These are phyloP conservation scores for Zygoascus bituminiphila DNA, from an alignment of 805 yeast genomes.

Conservation along the genomic window DNA sequence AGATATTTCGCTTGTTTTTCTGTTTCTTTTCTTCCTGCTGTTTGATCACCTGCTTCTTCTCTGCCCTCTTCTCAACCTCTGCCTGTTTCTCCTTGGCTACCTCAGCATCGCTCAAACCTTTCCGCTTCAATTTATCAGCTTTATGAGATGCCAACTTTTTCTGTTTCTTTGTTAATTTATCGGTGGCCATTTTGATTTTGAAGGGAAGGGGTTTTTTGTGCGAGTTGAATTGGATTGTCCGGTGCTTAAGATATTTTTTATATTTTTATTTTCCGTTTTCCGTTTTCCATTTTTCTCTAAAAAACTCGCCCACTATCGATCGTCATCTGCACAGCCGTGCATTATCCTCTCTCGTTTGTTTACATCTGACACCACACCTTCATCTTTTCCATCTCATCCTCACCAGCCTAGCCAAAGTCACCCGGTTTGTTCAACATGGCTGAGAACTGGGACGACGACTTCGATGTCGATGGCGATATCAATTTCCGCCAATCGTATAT, in stretches of 20 bases:
- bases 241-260: not conserved
- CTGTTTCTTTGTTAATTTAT: conserved; percentile 7
- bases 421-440: not conserved
- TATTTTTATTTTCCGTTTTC: not conserved
- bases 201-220: no score
- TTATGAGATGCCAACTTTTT: conserved; percentile 4
- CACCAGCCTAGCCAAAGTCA: not conserved
- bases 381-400: not conserved
- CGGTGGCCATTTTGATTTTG: not conserved
- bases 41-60: conserved; percentile 30
- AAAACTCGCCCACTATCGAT: not conserved
- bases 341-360: not conserved
- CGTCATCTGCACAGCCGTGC: not conserved
- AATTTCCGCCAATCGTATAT: not conserved
- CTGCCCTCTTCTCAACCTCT: conserved; percentile 1
- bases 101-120: not conserved
- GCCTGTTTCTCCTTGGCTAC: conserved; percentile 9
- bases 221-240: no score
- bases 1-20: conserved; percentile 56
- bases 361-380: not conserved
- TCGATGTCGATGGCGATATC: conserved; percentile 6
- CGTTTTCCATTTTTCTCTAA: not conserved
- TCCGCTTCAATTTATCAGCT: not conserved
- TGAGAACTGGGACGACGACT: conserved; percentile 10
- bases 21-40: conserved; percentile 35